A percentile compares a stretch with the other conserved stretches of the same genome.
phyloP scores from a whole-genome alignment of 306 rosid species.

The Betula pendula region DNA sequence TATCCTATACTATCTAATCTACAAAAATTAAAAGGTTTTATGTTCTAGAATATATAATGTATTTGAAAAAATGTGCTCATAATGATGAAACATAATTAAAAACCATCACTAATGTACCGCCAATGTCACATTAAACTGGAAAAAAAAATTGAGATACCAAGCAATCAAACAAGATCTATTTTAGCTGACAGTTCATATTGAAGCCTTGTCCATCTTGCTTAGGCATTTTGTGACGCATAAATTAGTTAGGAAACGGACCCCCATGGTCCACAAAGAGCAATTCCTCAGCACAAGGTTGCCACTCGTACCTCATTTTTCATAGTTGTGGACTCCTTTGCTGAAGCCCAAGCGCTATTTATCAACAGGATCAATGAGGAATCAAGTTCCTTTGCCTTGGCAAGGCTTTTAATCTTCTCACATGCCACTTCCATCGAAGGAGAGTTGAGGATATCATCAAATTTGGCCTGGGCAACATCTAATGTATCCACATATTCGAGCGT shows the following conservation, averaged over 20 bases:
- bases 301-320: slow-evolving; percentile 75
- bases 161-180: background rate
- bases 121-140: background rate
- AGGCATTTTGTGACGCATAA: slow-evolving; percentile 3
- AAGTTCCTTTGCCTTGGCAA: slow-evolving; percentile 85
- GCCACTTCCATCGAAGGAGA: slow-evolving; percentile 81
- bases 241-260: slow-evolving; percentile 3
- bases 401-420: slow-evolving; percentile 81
- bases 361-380: slow-evolving; percentile 84
- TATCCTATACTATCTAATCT: background rate
- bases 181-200: background rate
- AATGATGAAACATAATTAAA: background rate
- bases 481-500: slow-evolving; percentile 74
- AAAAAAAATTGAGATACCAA: background rate
- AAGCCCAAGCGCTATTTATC: slow-evolving; percentile 93
- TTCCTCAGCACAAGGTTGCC: slow-evolving; percentile 17
- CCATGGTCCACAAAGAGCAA: background rate
- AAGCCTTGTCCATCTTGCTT: background rate
- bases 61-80: too few relatives aligned
- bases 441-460: slow-evolving; percentile 82
- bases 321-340: slow-evolving; percentile 80
- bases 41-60: too few relatives aligned
- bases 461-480: slow-evolving; percentile 77
- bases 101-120: background rate
- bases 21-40: background rate